Base-by-base conservation (phyloP, 2,329 filamentous ascomycete species). In the Fusarium sp. region DNA sequence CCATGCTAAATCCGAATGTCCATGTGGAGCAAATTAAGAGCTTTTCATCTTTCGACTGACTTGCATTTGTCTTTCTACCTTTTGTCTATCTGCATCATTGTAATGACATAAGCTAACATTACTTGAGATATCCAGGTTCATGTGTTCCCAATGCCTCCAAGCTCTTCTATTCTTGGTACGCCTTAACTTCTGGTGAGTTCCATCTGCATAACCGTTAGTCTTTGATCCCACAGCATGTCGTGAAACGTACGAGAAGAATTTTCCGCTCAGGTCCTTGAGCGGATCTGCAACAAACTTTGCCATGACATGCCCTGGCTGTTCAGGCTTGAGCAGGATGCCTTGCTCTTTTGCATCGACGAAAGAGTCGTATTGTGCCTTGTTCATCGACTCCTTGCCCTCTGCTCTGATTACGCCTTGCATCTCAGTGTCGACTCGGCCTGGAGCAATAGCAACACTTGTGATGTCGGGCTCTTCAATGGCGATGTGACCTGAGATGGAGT, bases 31-130 rank as follows among this genome's bases (percentile, higher is more conserved):
- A 83, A 87, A 84, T 82, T 84, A 86, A 85, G 86, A 88, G 86
- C 89, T 92, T 92, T 92, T 92, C 90, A 92, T 92, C 90, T 92
- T 92, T 92, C 90, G 86, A 86, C 89, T 92, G 90, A 92, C 81
- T 77, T 77, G 75, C 76, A 78, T 73, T 73, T 71, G 67, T 67
- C 50, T 66, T 68, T 68, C 63, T 68, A 56, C 56, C 20, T 50
- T 67, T 67, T 70, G 45, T 65, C 52, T 71, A 62, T 61, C 37
- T 50, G 2, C 20, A 59, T 32, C 30, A 56, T 56, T 48, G 45
- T 41, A 19, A 56, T 59, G 63, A 45, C 46, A 56, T 49, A 51
- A 69, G 71, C 73, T 75, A 70, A 71, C 68, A 65, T 58, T 56
- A 64, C 65, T 67, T 71, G 62, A 74, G 67, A 70, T 60, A 30